phyloP scores from a whole-genome alignment of 2,329 filamentous ascomycete genomes.

The Fusarium circinatum region DNA sequence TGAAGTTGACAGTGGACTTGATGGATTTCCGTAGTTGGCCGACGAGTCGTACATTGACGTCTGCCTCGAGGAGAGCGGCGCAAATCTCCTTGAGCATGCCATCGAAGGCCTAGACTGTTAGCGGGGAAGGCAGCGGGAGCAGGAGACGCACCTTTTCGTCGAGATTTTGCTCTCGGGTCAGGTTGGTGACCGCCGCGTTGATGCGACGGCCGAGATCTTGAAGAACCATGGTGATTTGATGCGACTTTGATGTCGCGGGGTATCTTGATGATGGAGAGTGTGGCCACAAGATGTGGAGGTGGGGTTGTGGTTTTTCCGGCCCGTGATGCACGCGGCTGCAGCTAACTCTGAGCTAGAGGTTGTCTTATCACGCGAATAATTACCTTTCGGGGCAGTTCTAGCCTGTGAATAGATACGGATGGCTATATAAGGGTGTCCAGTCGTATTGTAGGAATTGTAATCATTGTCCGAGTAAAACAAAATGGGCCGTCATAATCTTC shows the following conservation, averaged over 20 bases:
- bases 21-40: constrained; percentile 93
- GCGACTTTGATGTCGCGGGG: constrained; percentile 39
- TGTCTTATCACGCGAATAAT: constrained; percentile 4
- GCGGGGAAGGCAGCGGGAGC: constrained; percentile 16
- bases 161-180: constrained; percentile 90
- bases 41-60: constrained; percentile 96
- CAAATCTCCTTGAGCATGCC: constrained; percentile 99
- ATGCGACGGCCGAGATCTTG: constrained; percentile 99
- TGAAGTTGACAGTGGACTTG: constrained; percentile 90
- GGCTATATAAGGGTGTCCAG: neutral
- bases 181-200: constrained; percentile 92
- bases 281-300: constrained; percentile 41
- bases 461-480: neutral
- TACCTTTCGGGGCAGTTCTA: constrained; percentile 18
- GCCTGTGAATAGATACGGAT: neutral
- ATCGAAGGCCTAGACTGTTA: constrained; percentile 80
- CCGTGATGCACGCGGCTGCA: neutral
- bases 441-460: neutral
- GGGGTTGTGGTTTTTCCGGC: constrained; percentile 35
- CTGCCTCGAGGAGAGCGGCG: constrained; percentile 92
- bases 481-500: constrained; percentile 55
- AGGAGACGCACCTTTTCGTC: constrained; percentile 82
- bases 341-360: neutral
- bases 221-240: constrained; percentile 79
- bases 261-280: constrained; percentile 37